phyloP scores from a whole-genome alignment of 2,329 filamentous ascomycete genomes.

The Talaromyces sp. region DNA sequence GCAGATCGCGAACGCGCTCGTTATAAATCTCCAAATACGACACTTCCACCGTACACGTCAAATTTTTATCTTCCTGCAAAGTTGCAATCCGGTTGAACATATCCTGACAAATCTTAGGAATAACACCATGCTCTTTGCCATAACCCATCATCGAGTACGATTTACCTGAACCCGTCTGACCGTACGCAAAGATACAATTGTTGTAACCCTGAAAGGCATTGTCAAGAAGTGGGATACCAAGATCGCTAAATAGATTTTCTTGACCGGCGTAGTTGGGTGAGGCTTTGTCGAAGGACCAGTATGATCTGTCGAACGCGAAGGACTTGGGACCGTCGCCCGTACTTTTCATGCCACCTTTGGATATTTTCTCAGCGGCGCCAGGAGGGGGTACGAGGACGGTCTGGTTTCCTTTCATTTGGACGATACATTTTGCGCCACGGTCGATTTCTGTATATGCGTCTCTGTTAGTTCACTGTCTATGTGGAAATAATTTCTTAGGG shows the following conservation, averaged over 20 bases:
- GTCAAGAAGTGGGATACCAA: conserved; percentile 86
- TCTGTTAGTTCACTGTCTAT: background rate
- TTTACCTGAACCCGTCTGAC: conserved; percentile 96
- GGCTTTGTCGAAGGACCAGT: conserved; percentile 91
- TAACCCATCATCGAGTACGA: conserved; percentile 99
- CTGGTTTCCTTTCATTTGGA: conserved; percentile 92
- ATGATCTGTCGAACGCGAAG: conserved; percentile 95
- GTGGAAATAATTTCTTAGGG: background rate
- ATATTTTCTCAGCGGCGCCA: conserved; percentile 52
- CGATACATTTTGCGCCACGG: conserved; percentile 89
- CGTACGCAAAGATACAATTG: conserved; percentile 99
- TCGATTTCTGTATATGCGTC: conserved; percentile 67
- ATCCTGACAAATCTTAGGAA: conserved; percentile 92
- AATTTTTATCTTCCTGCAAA: conserved; percentile 69
- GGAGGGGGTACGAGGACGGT: conserved; percentile 77
- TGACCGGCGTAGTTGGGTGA: conserved; percentile 85
- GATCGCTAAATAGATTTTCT: conserved; percentile 79
- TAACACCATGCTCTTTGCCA: conserved; percentile 90
- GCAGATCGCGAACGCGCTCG: conserved; percentile 88
- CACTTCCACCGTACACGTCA: conserved; percentile 91
- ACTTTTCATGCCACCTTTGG: conserved; percentile 58
- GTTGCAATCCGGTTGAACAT: conserved; percentile 86
- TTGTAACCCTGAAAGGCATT: conserved; percentile 99
- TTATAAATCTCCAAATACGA: conserved; percentile 99
- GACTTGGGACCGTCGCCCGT: conserved; percentile 68